phyloP scores from a whole-genome alignment of 495 filamentous ascomycete genomes.

The Hyphodiscus hymeniophilus region DNA sequence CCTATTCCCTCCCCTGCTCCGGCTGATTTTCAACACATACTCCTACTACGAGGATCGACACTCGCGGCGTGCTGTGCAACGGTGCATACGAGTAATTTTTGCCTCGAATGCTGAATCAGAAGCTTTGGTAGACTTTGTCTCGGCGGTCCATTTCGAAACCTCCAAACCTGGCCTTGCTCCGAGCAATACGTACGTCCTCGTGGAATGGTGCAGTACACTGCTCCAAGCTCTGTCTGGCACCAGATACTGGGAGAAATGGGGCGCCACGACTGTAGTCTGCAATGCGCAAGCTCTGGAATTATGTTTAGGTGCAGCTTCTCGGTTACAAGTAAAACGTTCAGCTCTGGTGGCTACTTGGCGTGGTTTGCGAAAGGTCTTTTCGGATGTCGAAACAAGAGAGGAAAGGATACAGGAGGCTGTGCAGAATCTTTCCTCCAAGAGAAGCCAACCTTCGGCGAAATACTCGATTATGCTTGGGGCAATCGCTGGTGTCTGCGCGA shows the following conservation, averaged over 20 bases:
- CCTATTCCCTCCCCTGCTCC: slow-evolving; percentile 39
- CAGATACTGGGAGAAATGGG: slow-evolving; percentile 54
- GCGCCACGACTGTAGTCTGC: slow-evolving; percentile 49
- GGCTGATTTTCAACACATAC: slow-evolving; percentile 74
- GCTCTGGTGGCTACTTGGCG: slow-evolving; percentile 66
- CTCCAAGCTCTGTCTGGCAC: slow-evolving; percentile 50
- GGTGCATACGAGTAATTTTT: slow-evolving; percentile 61
- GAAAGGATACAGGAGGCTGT: slow-evolving; percentile 57
- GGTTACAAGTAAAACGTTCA: slow-evolving; percentile 49
- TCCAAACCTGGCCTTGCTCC: slow-evolving; percentile 67
- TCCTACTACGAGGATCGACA: slow-evolving; percentile 77
- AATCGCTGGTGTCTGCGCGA: slow-evolving; percentile 75
- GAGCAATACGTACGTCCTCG: slow-evolving; percentile 75
- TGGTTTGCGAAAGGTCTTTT: slow-evolving; percentile 62
- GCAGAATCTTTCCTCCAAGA: slow-evolving; percentile 55
- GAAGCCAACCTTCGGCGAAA: slow-evolving; percentile 48
- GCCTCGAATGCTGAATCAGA: slow-evolving; percentile 39
- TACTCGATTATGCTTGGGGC: slow-evolving; percentile 76
- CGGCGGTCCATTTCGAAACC: slow-evolving; percentile 53
- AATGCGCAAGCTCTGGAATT: slow-evolving; percentile 66
- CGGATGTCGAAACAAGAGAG: slow-evolving; percentile 43
- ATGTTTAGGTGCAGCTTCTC: slow-evolving; percentile 57
- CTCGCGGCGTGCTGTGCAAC: slow-evolving; percentile 73
- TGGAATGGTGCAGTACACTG: slow-evolving; percentile 79
- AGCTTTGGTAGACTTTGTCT: slow-evolving; percentile 50